phyloP scores from a whole-genome alignment of 805 yeast species.

The Lachancea waltii region DNA sequence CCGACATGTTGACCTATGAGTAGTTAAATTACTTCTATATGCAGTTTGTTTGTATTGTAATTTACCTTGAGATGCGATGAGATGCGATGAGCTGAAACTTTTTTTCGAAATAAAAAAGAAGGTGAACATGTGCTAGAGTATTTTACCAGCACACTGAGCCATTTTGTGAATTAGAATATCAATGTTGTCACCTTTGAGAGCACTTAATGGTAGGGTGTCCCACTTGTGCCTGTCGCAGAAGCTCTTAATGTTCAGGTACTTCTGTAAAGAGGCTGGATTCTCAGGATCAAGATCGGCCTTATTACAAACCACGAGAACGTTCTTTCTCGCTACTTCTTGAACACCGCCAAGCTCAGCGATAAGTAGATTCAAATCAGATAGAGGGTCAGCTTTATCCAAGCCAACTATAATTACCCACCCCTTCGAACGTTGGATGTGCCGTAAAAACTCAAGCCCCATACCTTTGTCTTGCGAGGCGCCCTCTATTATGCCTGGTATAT shows the following conservation, averaged over 20 bases:
- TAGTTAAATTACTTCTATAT: too few species aligned
- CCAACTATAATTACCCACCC: slow-evolving; percentile 85
- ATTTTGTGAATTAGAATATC: slow-evolving; percentile 63
- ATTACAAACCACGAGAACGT: slow-evolving; percentile 77
- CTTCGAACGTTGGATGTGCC: slow-evolving; percentile 88
- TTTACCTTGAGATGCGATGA: slow-evolving; percentile 1
- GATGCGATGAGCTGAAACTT: slow-evolving; percentile 14
- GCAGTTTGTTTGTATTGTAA: not conserved
- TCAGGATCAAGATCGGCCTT: slow-evolving; percentile 68
- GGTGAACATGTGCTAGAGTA: not conserved
- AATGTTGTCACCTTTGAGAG: slow-evolving; percentile 62
- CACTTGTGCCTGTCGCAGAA: slow-evolving; percentile 44
- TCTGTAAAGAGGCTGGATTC: slow-evolving; percentile 38
- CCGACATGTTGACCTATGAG: not conserved
- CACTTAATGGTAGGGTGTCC: slow-evolving; percentile 82
- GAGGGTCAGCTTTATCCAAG: slow-evolving; percentile 61
- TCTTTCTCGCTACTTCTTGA: slow-evolving; percentile 52
- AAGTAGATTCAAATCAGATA: slow-evolving; percentile 54
- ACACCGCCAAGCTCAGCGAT: slow-evolving; percentile 63
- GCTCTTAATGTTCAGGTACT: slow-evolving; percentile 40
- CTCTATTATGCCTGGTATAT: slow-evolving; percentile 90
- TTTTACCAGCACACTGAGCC: slow-evolving; percentile 42
- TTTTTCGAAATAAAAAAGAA: not conserved
- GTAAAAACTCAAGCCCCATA: slow-evolving; percentile 85
- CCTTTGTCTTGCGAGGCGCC: slow-evolving; percentile 86